A percentile compares a stretch with the other conserved stretches of the same genome.
Conservation (phyloP, 352 stramenopile species). For the Elongisporangium anandrum region DNA sequence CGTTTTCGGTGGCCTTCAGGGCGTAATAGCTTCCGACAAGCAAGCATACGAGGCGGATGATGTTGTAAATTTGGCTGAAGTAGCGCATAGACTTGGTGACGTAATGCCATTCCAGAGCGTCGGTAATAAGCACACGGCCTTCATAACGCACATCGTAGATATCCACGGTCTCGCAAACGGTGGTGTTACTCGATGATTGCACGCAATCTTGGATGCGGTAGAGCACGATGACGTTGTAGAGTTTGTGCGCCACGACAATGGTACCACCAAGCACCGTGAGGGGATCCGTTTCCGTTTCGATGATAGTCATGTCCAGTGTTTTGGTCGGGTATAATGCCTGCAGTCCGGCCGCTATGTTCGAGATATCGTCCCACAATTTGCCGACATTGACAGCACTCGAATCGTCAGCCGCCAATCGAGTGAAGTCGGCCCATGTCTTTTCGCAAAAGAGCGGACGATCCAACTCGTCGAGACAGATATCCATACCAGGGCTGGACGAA, state of each 20-base stretch:
- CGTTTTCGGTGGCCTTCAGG: conserved; percentile 10
- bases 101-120: conserved; percentile 47
- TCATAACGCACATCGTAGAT: conserved; percentile 44
- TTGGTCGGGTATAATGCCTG: conserved; percentile 20
- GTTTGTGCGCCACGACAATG: conserved; percentile 46
- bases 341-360: conserved; percentile 17
- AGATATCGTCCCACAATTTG: conserved; percentile 41
- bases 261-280: conserved; percentile 39
- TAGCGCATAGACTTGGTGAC: conserved; percentile 39
- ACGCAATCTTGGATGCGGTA: conserved; percentile 34
- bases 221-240: conserved; percentile 45
- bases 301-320: conserved; percentile 39
- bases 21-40: conserved; percentile 25
- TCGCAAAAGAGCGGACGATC: conserved; percentile 51
- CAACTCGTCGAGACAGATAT: conserved; percentile 49
- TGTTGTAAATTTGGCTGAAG: conserved; percentile 40
- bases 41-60: conserved; percentile 28
- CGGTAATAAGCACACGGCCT: conserved; percentile 43
- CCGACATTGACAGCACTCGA: conserved; percentile 10
- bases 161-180: conserved; percentile 19
- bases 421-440: conserved; percentile 44
- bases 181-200: background rate
- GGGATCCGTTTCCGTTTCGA: conserved; percentile 47
- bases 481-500: conserved; percentile 18
- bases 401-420: conserved; percentile 8